phyloP scores from a whole-genome alignment of 2,329 filamentous ascomycete genomes.

The Aureobasidium pullulans region DNA sequence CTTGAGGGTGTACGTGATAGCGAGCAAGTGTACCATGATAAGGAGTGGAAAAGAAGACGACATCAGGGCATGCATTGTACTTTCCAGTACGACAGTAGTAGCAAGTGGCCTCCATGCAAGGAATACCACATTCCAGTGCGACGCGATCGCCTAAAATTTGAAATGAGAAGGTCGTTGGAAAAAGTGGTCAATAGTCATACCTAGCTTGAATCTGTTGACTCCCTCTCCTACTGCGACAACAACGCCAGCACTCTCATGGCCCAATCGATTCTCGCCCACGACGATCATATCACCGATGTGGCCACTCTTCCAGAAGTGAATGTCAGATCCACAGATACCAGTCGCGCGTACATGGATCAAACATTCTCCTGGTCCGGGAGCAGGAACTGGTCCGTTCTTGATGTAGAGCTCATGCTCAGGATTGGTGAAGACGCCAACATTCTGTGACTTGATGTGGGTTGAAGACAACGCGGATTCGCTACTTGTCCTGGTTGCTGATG shows the following conservation, averaged over 20 bases:
- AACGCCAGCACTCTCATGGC: slow-evolving; percentile 57
- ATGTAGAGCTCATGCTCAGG: background rate
- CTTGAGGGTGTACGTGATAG: background rate
- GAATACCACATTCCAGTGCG: slow-evolving; percentile 35
- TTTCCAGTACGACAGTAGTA: slow-evolving; percentile 26
- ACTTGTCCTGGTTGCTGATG: background rate
- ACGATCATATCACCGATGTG: slow-evolving; percentile 55
- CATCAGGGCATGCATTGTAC: slow-evolving; percentile 83
- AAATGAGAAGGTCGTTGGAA: slow-evolving; percentile 15
- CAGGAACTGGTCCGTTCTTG: background rate
- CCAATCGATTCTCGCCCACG: slow-evolving; percentile 55
- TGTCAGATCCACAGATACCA: background rate
- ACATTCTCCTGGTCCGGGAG: background rate
- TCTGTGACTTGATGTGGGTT: background rate
- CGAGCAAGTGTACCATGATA: background rate
- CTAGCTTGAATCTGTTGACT: slow-evolving; percentile 43
- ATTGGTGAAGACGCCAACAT: background rate
- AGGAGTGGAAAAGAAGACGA: slow-evolving; percentile 88
- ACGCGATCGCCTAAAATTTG: slow-evolving; percentile 48
- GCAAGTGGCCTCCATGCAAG: no score
- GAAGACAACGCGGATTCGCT: background rate
- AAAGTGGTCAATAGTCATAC: no score
- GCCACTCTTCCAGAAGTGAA: slow-evolving; percentile 59
- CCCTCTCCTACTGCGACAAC: slow-evolving; percentile 51
- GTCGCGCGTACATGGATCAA: background rate